Percentiles rank a stretch among this genome's conserved stretches.
Conservation (phyloP, 305 asterid genomes). For the Vinca major region DNA sequence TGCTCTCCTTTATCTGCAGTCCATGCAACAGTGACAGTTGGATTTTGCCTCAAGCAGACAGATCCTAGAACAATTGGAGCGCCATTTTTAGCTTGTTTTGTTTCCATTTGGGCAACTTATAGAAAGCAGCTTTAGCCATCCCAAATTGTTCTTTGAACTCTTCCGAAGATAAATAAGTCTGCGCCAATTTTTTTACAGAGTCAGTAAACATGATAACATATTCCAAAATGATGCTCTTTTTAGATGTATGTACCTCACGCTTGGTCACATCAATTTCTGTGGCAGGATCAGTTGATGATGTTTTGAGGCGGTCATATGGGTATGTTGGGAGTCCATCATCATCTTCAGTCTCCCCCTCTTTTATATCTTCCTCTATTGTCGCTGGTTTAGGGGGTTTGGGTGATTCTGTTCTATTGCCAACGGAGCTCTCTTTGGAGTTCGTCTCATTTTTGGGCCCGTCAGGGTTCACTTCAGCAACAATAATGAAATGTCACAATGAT, state of each 20-base stretch:
- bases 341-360: conserved; percentile 78
- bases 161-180: conserved; percentile 67
- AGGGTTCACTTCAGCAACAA: conserved; percentile 21
- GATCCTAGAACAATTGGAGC: conserved; percentile 54
- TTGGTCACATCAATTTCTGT: conserved; percentile 75
- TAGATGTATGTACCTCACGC: conserved; percentile 62
- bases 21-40: conserved; percentile 17
- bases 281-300: conserved; percentile 49
- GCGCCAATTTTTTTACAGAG: conserved; percentile 20
- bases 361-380: conserved; percentile 72
- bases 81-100: conserved; percentile 83
- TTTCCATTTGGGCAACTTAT: conserved; percentile 96
- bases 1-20: conserved; percentile 27
- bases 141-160: conserved; percentile 89
- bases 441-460: conserved; percentile 32
- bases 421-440: conserved; percentile 47
- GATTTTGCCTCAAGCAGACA: conserved; percentile 16
- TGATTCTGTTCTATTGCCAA: conserved; percentile 29
- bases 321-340: conserved; percentile 58
- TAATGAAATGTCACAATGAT: not conserved
- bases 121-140: conserved; percentile 64
- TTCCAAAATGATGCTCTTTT: not conserved
- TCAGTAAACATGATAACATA: conserved; percentile 3
- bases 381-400: conserved; percentile 56
- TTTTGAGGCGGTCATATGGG: conserved; percentile 74